Conservation (phyloP, 2,329 filamentous ascomycete species). For the Aureobasidium pullulans region DNA sequence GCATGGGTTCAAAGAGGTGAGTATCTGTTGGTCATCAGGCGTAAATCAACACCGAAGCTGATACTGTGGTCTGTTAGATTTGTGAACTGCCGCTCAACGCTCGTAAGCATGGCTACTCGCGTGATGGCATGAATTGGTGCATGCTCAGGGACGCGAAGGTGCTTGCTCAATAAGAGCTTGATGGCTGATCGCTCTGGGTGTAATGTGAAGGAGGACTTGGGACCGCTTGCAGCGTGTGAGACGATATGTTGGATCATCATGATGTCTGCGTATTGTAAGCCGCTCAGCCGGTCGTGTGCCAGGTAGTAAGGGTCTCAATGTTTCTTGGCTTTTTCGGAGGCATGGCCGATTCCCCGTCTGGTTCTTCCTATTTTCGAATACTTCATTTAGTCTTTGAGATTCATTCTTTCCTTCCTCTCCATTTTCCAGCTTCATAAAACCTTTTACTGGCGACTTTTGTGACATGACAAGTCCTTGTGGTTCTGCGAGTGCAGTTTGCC, state of each 20-base stretch:
- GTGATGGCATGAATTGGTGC: constrained; percentile 17
- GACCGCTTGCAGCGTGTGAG: no score
- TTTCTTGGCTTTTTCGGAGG: constrained; percentile 2
- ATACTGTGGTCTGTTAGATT: background rate
- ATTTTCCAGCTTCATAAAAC: background rate
- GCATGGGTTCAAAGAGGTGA: constrained; percentile 24
- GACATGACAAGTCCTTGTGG: no score
- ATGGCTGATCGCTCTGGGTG: no score
- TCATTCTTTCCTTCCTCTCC: background rate
- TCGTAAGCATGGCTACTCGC: constrained; percentile 15
- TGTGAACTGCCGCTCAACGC: constrained; percentile 16
- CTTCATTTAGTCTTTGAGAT: background rate
- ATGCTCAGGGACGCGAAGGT: constrained; percentile 17
- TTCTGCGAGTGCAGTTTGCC: no score
- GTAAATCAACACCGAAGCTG: background rate
- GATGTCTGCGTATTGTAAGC: no score
- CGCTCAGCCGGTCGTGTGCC: background rate
- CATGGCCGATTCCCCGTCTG: background rate
- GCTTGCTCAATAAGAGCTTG: background rate
- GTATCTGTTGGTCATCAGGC: background rate
- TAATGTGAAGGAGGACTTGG: background rate
- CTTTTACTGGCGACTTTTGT: background rate
- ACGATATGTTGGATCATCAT: no score
- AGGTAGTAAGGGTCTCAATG: background rate
- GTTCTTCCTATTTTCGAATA: background rate